phyloP scores from a whole-genome alignment of 2,329 filamentous ascomycete species.

The Neodidymelliopsis sp. region DNA sequence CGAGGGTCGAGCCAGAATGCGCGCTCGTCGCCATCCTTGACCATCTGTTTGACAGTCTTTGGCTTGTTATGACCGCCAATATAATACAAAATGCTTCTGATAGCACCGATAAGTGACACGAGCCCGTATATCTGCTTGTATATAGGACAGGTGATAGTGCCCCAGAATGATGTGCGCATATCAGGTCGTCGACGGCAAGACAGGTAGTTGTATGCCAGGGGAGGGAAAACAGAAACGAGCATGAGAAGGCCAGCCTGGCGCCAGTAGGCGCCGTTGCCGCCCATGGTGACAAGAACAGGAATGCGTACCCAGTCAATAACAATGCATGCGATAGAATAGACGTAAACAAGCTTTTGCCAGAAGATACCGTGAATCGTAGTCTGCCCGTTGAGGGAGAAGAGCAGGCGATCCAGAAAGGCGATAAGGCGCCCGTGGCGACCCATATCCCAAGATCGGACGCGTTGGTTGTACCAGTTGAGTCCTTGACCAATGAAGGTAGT shows the following conservation, averaged over 20 bases:
- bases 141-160: conserved; percentile 17
- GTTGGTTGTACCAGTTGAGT: conserved; percentile 29
- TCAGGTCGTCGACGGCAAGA: conserved; percentile 23
- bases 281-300: conserved; percentile 23
- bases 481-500: conserved; percentile 26
- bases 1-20: conserved; percentile 27
- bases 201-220: conserved; percentile 22
- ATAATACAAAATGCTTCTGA: conserved; percentile 21
- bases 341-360: conserved; percentile 24
- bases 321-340: conserved; percentile 27
- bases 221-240: conserved; percentile 21
- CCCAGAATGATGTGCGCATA: conserved; percentile 24
- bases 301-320: conserved; percentile 28
- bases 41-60: conserved; percentile 23
- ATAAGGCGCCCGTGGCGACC: conserved; percentile 27
- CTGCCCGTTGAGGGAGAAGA: conserved; percentile 20
- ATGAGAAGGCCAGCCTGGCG: conserved; percentile 19
- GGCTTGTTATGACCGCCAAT: conserved; percentile 22
- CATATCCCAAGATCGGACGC: conserved; percentile 27
- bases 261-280: conserved; percentile 21
- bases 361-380: conserved; percentile 23
- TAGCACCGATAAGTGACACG: conserved; percentile 23
- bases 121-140: conserved; percentile 27
- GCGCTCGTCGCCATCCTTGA: conserved; percentile 21
- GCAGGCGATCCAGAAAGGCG: conserved; percentile 19